phyloP scores from a whole-genome alignment of 805 yeast species.

The Candida tammaniensis region DNA sequence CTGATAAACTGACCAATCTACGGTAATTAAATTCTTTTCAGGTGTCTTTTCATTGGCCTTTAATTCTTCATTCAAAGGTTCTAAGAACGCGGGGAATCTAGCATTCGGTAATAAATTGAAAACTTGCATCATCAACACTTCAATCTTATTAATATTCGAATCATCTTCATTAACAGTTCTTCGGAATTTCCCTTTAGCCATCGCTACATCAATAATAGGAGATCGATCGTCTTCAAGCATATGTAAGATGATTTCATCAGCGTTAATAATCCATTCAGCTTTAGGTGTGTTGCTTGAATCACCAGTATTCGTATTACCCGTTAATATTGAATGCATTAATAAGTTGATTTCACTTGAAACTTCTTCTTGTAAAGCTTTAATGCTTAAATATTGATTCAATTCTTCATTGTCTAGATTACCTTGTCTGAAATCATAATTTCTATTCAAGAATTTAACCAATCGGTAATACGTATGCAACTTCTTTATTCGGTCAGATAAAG shows the following conservation, averaged over 20 bases:
- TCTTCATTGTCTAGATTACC: slow-evolving; percentile 48
- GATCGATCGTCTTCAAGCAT: slow-evolving; percentile 40
- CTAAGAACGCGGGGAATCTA: slow-evolving; percentile 30
- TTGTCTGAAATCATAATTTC: slow-evolving; percentile 50
- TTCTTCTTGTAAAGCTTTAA: slow-evolving; percentile 31
- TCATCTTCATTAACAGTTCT: slow-evolving; percentile 38
- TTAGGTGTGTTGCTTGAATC: slow-evolving; percentile 19
- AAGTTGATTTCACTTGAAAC: slow-evolving; percentile 33
- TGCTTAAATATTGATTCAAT: slow-evolving; percentile 39
- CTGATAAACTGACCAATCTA: slow-evolving; percentile 42
- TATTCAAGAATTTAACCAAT: slow-evolving; percentile 39
- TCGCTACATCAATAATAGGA: slow-evolving; percentile 36
- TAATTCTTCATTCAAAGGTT: slow-evolving; percentile 19
- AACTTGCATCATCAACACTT: slow-evolving; percentile 37
- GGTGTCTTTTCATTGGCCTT: not conserved
- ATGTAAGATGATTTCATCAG: slow-evolving; percentile 39
- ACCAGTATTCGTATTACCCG: slow-evolving; percentile 27
- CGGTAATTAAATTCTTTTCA: slow-evolving; percentile 22
- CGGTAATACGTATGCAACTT: slow-evolving; percentile 48
- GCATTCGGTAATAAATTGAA: slow-evolving; percentile 32
- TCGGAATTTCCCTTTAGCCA: slow-evolving; percentile 32
- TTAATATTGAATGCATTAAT: slow-evolving; percentile 33
- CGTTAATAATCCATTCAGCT: slow-evolving; percentile 34
- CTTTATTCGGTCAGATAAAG: slow-evolving; percentile 46
- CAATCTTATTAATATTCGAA: slow-evolving; percentile 35